Evolutionary conservation across 805 yeast genomes (phyloP).

Genomic region (Starmerella khaoyaiensis): DNA sequence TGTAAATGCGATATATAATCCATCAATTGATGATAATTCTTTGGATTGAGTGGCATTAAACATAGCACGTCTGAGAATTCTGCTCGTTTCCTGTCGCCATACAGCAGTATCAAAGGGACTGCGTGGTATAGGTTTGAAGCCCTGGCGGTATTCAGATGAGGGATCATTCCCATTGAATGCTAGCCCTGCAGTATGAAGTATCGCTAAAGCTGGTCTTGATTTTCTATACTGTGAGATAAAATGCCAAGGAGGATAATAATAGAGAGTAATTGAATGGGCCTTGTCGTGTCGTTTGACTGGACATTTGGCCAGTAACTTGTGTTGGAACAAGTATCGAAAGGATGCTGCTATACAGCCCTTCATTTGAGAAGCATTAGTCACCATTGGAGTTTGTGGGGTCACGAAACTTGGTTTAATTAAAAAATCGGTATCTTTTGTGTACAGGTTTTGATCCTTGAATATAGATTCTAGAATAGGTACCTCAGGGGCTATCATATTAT

Average conservation of each 20-base stretch:
- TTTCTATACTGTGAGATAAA: constrained; percentile 18
- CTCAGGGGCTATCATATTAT: constrained; percentile 3
- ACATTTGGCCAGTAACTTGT: constrained; percentile 2
- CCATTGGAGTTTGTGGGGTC: constrained; percentile 11
- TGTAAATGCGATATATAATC: constrained; percentile 16
- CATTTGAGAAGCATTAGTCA: constrained; percentile 3
- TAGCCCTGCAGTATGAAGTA: constrained; percentile 8
- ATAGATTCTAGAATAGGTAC: constrained; percentile 14
- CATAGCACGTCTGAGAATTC: constrained; percentile 13
- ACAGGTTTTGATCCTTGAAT: constrained; percentile 13
- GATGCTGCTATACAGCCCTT: constrained; percentile 9
- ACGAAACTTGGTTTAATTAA: constrained; percentile 4
- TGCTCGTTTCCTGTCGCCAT: constrained; percentile 16
- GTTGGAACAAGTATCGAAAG: constrained; percentile 5
- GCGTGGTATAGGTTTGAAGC: neutral
- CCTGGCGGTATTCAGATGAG: neutral
- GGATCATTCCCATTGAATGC: constrained; percentile 15
- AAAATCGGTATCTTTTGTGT: neutral
- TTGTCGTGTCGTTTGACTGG: neutral
- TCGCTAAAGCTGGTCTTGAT: constrained; percentile 19
- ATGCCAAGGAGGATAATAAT: constrained; percentile 23
- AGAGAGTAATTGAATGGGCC: neutral
- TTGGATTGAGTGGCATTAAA: too few species aligned
- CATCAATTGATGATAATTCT: constrained; percentile 13
- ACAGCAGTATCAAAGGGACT: constrained; percentile 20